Base-by-base conservation (phyloP, 129 eudicot genomes). In the Centella asiatica region DNA sequence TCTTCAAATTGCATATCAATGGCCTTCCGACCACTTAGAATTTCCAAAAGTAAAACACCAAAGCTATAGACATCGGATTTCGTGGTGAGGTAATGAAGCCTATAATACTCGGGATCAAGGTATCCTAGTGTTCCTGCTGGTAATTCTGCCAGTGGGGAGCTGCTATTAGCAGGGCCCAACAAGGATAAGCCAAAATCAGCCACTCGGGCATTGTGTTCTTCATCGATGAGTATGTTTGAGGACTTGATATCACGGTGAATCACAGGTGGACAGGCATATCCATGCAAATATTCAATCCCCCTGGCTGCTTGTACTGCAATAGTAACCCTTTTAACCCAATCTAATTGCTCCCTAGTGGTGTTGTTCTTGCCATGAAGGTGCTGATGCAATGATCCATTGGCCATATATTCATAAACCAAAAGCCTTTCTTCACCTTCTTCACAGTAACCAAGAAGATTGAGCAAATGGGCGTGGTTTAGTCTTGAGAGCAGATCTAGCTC, bases 51-150 rank as follows among this genome's bases (percentile, higher is more conserved):
- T 74, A 90, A 73, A 14, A 90, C 97, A 6, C 97, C 97, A 36
- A 89, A 89, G 71, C 97, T 89, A 22, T 89, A 89, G 4, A 89
- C 95, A 58, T 85, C 95, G 0, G 95, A 89, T 73, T 89, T 89
- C 17, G 97, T 89, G 11, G 97, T 90, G 44, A 90, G 95, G 74
- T 86, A 86, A 58, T 90, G 97, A 46, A 90, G 85, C 20, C 97
- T 63, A 42, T 86, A 86, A 71, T 86, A 86, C 79, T 90, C 97
- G 0, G 95, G 95, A 55, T 86, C 97, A 2, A 90, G 88, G 62
- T 90, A 90, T 17, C 97, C 97, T 8, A 90, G 82, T 10, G 97
- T 90, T 18, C 97, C 97, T 1, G 95, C 95, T 0, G 97, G 97
- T 27, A 90, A 83, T 61, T 90, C 94, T 8, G 97, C 95, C 52